Evolutionary conservation across 495 filamentous ascomycete genomes (phyloP), one percentile per base, ranked within the genome.

Genomic region (Penicillium alfredii): DNA sequence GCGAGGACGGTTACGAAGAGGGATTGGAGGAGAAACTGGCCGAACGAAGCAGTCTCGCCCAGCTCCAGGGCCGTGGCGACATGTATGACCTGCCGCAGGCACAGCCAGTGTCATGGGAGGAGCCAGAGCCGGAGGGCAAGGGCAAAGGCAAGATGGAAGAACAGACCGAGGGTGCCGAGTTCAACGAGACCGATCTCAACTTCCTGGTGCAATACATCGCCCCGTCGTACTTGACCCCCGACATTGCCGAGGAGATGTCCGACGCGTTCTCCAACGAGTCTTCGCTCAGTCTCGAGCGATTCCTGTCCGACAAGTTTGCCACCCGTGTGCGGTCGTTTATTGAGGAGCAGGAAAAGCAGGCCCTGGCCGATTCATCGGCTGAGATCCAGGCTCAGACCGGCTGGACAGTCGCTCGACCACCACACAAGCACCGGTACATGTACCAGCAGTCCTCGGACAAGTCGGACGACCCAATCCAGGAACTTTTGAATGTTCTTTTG

Each of bases 351-450:
- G 83, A 90, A 43, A 64, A 68, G 30, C 42, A 69, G 40, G 13
- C 45, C 20, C 49, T 73, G 8, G 67, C 63, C 12, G 19, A 30
- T 5, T 65, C 63, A 17, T 74, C 68, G 22, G 51, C 65, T 2
- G 75, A 78, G 38, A 78, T 86, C 35, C 73, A 84, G 42, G 69
- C 72, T 4, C 41, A 48, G 40, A 71, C 66, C 16, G 64, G 68
- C 6, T 90, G 84, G 84, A 74, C 73, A 25, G 81, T 92, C 9
- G 85, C 92, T 13, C 71, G 78, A 9, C 92, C 92, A 20, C 92
- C 92, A 2, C 89, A 97, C 63, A 99, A 97, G 61, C 88, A 95
- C 49, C 86, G 88, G 3, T 99, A 82, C 63, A 63, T 93, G 8
- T 99, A 86, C 61, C 75, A 85, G 25, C 77, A 88, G 35, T 47